These are phyloP conservation scores for Nannizziopsis arthrosporioides DNA, from an alignment of 2,329 filamentous ascomycete genomes.

Conservation along the genomic window DNA sequence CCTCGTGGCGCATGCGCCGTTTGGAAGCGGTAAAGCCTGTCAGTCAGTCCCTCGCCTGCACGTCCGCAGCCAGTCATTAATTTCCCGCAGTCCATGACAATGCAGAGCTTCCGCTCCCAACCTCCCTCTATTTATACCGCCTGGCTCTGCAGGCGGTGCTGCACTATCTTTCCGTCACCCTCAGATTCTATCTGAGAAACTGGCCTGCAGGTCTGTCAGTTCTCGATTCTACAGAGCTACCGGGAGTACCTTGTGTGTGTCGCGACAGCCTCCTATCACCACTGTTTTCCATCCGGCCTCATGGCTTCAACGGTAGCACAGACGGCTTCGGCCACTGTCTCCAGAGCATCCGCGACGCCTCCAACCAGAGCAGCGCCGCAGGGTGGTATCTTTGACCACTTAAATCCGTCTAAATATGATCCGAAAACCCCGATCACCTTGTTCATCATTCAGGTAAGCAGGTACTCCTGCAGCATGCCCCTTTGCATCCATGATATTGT, in stretches of 20 bases:
- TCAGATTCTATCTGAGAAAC: background rate
- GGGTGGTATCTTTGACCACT: constrained; percentile 59
- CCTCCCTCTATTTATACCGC: background rate
- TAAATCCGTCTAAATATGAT: constrained; percentile 57
- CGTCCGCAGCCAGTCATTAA: too few species aligned
- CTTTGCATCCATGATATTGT: background rate
- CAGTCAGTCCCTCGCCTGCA: too few species aligned
- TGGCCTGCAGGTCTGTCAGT: too few species aligned
- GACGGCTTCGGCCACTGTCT: constrained; percentile 7
- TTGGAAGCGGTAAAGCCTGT: too few species aligned
- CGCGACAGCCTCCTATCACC: background rate
- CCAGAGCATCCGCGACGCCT: constrained; percentile 17
- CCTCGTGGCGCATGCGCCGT: too few species aligned
- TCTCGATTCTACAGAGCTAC: too few species aligned
- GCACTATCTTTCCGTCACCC: background rate
- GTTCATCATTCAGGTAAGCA: constrained; percentile 60
- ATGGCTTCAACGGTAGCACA: constrained; percentile 10
- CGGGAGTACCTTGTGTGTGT: background rate
- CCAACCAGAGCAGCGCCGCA: constrained; percentile 40
- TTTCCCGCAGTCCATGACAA: too few species aligned
- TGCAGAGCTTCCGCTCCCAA: background rate
- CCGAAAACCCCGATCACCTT: constrained; percentile 59
- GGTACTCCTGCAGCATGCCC: background rate
- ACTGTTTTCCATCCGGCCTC: background rate
- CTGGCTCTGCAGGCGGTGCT: too few species aligned